Evolutionary conservation across 2,329 filamentous ascomycete genomes (phyloP), one percentile per base, ranked within the genome.

Genomic region (Coniochaeta ligniaria): DNA sequence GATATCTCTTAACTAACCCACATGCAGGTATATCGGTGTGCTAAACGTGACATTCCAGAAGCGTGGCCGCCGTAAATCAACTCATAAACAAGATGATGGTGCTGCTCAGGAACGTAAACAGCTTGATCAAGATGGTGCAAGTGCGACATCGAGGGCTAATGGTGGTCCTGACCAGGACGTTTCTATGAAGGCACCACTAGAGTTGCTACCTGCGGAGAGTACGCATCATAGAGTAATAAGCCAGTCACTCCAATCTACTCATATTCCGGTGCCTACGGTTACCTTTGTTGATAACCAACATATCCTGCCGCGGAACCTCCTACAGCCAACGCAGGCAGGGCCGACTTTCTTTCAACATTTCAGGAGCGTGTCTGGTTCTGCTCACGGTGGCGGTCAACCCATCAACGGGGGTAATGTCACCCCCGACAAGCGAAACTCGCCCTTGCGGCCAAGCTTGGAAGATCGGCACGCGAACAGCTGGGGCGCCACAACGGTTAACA

Each of bases 31-130:
- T 69, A 98, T 99, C 68, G 95, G 95, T 64, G 95, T 99, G 47
- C 78, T 99, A 58, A 98, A 97, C 73, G 94, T 97, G 22, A 97
- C 92, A 0, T 97, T 96, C 72, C 91, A 92, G 58, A 96, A 96
- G 72, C 87, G 87, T 61, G 80, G 85, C 1, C 91, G 92, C 60
- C 86, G 84, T 57, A 86, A 80, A 68, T 85, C 83, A 36, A 79
- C 76, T 0, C 73, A 77, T 59, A 84, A 76, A 64, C 81, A 76
- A 61, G 83, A 84, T 7, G 35, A 36, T 3, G 12, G 35, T 36
- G 79, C 69, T 0, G 66, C 67, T 8, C 38, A 65, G 6, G 78
- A 75, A 59, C 73, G 72, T 41, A 77, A 70, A 61, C 74, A 70
- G 67, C 63, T 70, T 6, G 71, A 74, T 41, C 63, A 62, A 69